Base-by-base conservation (phyloP, 805 yeast species). In the Wickerhamomyces subpelliculosus region DNA sequence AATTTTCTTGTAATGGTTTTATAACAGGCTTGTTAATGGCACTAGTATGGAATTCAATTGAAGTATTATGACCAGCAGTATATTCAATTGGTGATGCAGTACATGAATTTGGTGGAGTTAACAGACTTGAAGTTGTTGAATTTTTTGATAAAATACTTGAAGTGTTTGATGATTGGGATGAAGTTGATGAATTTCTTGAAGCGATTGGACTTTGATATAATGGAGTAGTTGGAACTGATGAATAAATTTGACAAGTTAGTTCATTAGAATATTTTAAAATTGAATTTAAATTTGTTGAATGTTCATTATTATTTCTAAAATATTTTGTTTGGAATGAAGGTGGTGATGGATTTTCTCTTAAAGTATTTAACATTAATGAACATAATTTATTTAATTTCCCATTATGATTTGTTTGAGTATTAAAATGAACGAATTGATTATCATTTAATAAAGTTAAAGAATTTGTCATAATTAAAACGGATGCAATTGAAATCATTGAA, bases 401-500 rank as follows among this genome's bases (percentile, higher is more conserved):
- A 22, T 45, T 35, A 54, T 47, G 35, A 49, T 47, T 39, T 45
- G 54, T 31, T 58, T 57, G 40, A 54, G 56, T 17, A 46, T 49
- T 14, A 51, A 53, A 41, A 46, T 42, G 41, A 38, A 47, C 16
- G 38, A 40, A 44, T 20, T 31, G 13, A 8, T 32, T 31, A 20
- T 47, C 48, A 26, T 47, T 45, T 39, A 37, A 46, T 29, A 53
- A 59, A 35, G 72, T 62, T 32, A 79, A 64, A 10, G 70, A 62
- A 38, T 67, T 60, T 18, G 64, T 54, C 20, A 74, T 68, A 31
- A 79, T 42, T 26, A 67, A 51, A 26, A 72, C 60, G 6, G 83
- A 67, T 32, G 81, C 74, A 40, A 72, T 64, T 32, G 82, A 70
- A 37, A 74, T 61, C 31, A 68, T 60, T 26, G 70, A 64, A 8